Base-by-base conservation (phyloP, 1,139 yeast species). In the Yamadazyma friedrichii region DNA sequence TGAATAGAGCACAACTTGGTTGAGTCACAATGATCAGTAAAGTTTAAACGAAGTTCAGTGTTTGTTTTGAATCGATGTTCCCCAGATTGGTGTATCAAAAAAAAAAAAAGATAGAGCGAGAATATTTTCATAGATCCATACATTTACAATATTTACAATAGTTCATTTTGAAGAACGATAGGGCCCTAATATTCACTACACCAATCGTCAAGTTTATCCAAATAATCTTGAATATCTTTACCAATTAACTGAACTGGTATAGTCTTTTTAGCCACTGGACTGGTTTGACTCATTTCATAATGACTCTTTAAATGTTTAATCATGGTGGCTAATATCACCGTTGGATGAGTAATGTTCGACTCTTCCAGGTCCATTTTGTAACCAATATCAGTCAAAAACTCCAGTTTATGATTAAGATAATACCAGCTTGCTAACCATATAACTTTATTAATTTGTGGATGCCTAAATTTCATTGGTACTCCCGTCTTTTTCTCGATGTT, bases 381-480 rank as follows among this genome's bases (percentile, higher is more conserved):
- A 5, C 50, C 52, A 15, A 56, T 30, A 46, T 64, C 72, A 3
- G 25, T 22, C 0, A 33, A 3, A 36, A 59, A 62, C 34, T 59
- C 62, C 1, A 48, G 47, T 28, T 48, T 42, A 30, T 67, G 63
- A 30, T 64, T 56, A 41, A 54, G 48, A 41, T 71, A 68, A 49
- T 69, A 74, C 64, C 69, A 70, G 10, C 77, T 75, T 4, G 84
- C 66, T 20, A 80, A 65, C 91, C 94, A 85, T 57, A 88, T 61
- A 3, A 86, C 83, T 46, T 71, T 76, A 45, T 82, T 76, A 55
- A 88, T 88, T 60, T 76, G 74, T 0, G 97, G 97, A 55, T 86
- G 89, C 36, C 88, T 70, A 61, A 83, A 89, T 51, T 79, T 80
- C 41, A 80, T 71, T 0, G 93, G 91, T 1, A 89, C 96, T 44